Percentiles rank a stretch among this genome's conserved stretches.
Evolutionary conservation across 768 basidiomycete genomes (phyloP).

Genomic region (Trametes villosa): DNA sequence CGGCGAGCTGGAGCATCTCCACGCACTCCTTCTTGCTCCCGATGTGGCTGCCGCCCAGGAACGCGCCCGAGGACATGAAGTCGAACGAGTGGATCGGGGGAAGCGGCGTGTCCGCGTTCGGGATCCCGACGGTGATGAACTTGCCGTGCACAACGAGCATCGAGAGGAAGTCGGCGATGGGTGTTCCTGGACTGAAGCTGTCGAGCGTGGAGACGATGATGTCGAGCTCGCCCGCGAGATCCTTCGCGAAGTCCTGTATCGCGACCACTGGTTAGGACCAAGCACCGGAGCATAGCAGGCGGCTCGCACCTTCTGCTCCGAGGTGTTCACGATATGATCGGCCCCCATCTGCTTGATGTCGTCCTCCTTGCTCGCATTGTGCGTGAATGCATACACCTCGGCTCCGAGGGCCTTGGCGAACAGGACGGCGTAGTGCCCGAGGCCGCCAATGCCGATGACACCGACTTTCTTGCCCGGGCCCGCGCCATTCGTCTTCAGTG

Average conservation of each 20-base stretch:
- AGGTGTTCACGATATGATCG: constrained; percentile 54
- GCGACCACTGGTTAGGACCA: not conserved
- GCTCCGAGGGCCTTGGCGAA: constrained; percentile 60
- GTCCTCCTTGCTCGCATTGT: constrained; percentile 53
- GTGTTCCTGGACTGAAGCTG: constrained; percentile 24
- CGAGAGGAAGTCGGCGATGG: constrained; percentile 39
- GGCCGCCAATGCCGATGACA: constrained; percentile 66
- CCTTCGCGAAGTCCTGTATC: constrained; percentile 42
- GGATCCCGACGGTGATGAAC: constrained; percentile 60
- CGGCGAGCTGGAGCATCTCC: constrained; percentile 63
- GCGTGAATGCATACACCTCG: constrained; percentile 62
- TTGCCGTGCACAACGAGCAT: constrained; percentile 56
- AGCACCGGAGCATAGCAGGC: not conserved
- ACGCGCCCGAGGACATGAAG: constrained; percentile 32
- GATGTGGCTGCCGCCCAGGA: constrained; percentile 42
- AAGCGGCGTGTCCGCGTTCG: constrained; percentile 49
- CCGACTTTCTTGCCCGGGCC: constrained; percentile 70
- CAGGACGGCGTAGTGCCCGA: constrained; percentile 47
- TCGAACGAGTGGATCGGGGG: constrained; percentile 33
- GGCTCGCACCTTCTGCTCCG: constrained; percentile 18
- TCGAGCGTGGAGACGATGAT: constrained; percentile 48
- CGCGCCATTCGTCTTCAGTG: constrained; percentile 54
- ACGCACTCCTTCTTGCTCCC: constrained; percentile 62
- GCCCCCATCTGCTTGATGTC: constrained; percentile 66
- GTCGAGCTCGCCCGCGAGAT: constrained; percentile 47